Percentiles rank a stretch among this genome's conserved stretches.
These are phyloP conservation scores for Polyplosphaeria fusca DNA, from an alignment of 495 filamentous ascomycete genomes.

Conservation along the genomic window DNA sequence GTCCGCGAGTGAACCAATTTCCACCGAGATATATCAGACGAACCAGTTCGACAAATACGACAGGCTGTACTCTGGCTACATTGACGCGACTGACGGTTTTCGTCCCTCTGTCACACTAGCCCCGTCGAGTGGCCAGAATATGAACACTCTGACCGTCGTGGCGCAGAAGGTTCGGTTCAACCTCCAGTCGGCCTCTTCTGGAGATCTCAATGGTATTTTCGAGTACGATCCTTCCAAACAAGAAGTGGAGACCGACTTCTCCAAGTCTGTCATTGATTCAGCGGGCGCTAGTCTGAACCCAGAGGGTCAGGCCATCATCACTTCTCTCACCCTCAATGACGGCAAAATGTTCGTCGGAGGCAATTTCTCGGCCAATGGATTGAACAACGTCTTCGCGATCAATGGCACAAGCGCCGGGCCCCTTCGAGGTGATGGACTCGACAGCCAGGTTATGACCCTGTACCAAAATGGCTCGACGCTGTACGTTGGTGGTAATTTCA, in stretches of 20 bases:
- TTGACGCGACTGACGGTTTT: slow-evolving; percentile 75
- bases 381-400: slow-evolving; percentile 73
- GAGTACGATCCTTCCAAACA: slow-evolving; percentile 73
- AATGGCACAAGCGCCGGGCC: slow-evolving; percentile 49
- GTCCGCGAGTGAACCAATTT: slow-evolving; percentile 39
- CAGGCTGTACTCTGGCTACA: slow-evolving; percentile 74
- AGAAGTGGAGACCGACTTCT: slow-evolving; percentile 60
- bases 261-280: slow-evolving; percentile 67
- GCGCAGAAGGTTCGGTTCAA: slow-evolving; percentile 81
- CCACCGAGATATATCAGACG: slow-evolving; percentile 69
- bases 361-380: slow-evolving; percentile 68
- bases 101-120: slow-evolving; percentile 76
- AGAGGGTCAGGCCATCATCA: slow-evolving; percentile 59
- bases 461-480: slow-evolving; percentile 59
- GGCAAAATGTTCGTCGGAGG: slow-evolving; percentile 73
- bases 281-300: slow-evolving; percentile 63
- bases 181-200: slow-evolving; percentile 58
- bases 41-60: slow-evolving; percentile 96
- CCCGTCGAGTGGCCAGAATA: slow-evolving; percentile 60
- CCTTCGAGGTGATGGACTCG: slow-evolving; percentile 70
- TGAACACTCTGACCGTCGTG: slow-evolving; percentile 65
- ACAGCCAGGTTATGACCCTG: slow-evolving; percentile 72
- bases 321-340: slow-evolving; percentile 56
- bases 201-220: slow-evolving; percentile 83
- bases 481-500: slow-evolving; percentile 86